These are phyloP conservation scores for Brassica cretica DNA, from an alignment of 345 rosid species.

Conservation along the genomic window DNA sequence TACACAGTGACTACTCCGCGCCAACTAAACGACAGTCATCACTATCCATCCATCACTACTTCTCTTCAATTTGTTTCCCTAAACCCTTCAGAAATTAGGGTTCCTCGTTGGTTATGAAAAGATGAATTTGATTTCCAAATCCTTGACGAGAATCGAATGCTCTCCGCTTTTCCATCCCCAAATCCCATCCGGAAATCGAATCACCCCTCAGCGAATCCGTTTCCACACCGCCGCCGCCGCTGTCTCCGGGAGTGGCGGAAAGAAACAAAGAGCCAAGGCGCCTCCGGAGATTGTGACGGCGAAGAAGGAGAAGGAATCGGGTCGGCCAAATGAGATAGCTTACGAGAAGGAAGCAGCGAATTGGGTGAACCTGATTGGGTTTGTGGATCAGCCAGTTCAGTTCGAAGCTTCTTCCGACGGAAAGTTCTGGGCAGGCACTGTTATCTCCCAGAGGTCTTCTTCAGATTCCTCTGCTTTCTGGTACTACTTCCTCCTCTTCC, in stretches of 20 bases:
- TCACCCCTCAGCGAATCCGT: slow-evolving; percentile 24
- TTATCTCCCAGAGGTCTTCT: slow-evolving; percentile 45
- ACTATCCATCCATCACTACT: not conserved
- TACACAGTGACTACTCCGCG: too few species aligned
- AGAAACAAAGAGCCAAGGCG: slow-evolving; percentile 21
- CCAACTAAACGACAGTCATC: not conserved
- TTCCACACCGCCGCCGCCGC: slow-evolving; percentile 10
- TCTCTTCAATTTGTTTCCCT: not conserved
- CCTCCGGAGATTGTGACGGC: not conserved
- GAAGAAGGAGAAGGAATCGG: slow-evolving; percentile 24
- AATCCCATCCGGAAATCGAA: slow-evolving; percentile 21
- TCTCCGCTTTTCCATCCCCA: slow-evolving; percentile 17
- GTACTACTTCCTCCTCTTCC: not conserved
- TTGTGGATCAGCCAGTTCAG: slow-evolving; percentile 51
- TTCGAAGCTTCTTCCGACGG: slow-evolving; percentile 51
- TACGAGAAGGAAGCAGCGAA: slow-evolving; percentile 54
- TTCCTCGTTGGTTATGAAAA: slow-evolving; percentile 21
- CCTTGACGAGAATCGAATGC: slow-evolving; percentile 29
- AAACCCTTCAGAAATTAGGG: not conserved
- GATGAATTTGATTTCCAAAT: slow-evolving; percentile 40
- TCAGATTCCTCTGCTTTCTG: slow-evolving; percentile 48
- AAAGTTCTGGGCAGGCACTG: slow-evolving; percentile 63
- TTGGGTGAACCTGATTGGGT: slow-evolving; percentile 55
- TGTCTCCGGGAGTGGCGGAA: slow-evolving; percentile 20
- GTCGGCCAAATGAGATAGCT: slow-evolving; percentile 55